A percentile compares a stretch with the other conserved stretches of the same genome.
These are phyloP conservation scores for Zygnema cylindricum DNA, from an alignment of 139 green algal genomes.

Conservation along the genomic window DNA sequence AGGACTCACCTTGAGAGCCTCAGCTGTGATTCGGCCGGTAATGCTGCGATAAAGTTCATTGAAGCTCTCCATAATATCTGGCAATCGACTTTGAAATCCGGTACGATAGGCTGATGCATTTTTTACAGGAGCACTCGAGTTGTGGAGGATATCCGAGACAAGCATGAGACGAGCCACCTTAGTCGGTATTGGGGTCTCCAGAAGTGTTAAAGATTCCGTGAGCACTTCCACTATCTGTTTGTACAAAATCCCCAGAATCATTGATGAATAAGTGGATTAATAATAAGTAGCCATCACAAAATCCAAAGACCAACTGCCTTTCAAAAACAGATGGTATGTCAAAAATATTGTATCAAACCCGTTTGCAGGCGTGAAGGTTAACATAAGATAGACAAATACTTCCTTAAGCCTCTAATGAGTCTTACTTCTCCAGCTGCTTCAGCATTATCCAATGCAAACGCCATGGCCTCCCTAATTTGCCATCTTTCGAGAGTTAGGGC, in stretches of 20 bases:
- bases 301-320: too few relatives aligned
- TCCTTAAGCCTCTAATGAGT: too few relatives aligned
- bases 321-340: too few relatives aligned
- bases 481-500: constrained; percentile 75
- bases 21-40: constrained; percentile 53
- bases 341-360: too few relatives aligned
- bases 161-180: constrained; percentile 88
- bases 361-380: too few relatives aligned
- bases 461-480: constrained; percentile 83
- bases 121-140: constrained; percentile 82
- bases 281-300: too few relatives aligned
- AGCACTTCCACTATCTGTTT: constrained; percentile 83
- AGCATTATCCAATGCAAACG: constrained; percentile 90
- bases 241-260: too few relatives aligned
- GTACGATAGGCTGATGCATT: constrained; percentile 86
- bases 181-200: constrained; percentile 82
- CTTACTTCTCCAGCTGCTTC: constrained; percentile 76
- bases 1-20: constrained; percentile 61
- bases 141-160: constrained; percentile 93
- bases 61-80: constrained; percentile 67
- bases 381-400: too few relatives aligned
- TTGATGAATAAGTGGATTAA: too few relatives aligned
- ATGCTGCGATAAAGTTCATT: constrained; percentile 49
- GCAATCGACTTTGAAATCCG: constrained; percentile 79
- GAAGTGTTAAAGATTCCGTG: constrained; percentile 80